Conservation (phyloP, 2,329 filamentous ascomycete genomes). For the Fusarium scirpi region DNA sequence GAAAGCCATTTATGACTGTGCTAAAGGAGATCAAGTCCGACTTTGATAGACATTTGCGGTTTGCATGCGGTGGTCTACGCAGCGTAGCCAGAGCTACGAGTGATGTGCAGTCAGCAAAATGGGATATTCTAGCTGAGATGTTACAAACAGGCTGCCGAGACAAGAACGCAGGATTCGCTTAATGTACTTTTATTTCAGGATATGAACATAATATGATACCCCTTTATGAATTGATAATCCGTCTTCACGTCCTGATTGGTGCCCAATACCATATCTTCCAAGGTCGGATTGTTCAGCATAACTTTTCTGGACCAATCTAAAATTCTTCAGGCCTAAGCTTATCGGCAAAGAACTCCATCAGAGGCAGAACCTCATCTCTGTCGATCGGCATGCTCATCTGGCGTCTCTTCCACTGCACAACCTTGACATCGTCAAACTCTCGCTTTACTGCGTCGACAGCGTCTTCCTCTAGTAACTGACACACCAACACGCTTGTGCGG, state of each 20-base stretch:
- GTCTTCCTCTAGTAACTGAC: constrained; percentile 72
- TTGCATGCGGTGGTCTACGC: constrained; percentile 78
- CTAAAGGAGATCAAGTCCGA: constrained; percentile 70
- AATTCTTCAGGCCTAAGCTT: constrained; percentile 59
- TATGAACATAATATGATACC: constrained; percentile 45
- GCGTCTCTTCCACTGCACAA: constrained; percentile 75
- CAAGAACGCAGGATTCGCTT: constrained; percentile 35
- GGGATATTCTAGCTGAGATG: constrained; percentile 86
- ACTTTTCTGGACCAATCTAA: neutral
- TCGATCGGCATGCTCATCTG: constrained; percentile 86
- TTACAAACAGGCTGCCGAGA: constrained; percentile 66
- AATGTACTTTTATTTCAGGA: constrained; percentile 4
- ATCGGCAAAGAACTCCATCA: constrained; percentile 86
- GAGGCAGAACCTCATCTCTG: constrained; percentile 86
- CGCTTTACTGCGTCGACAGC: constrained; percentile 72
- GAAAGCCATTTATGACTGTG: constrained; percentile 62
- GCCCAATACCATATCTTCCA: neutral
- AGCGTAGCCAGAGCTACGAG: constrained; percentile 80
- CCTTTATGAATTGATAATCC: constrained; percentile 9
- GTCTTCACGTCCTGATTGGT: neutral
- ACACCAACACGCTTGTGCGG: constrained; percentile 72
- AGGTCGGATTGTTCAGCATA: neutral
- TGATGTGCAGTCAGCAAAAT: constrained; percentile 69
- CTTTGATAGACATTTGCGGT: constrained; percentile 74
- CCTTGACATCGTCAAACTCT: constrained; percentile 74